Base-by-base conservation (phyloP, 768 basidiomycete species). In the Tricholoma sp. region DNA sequence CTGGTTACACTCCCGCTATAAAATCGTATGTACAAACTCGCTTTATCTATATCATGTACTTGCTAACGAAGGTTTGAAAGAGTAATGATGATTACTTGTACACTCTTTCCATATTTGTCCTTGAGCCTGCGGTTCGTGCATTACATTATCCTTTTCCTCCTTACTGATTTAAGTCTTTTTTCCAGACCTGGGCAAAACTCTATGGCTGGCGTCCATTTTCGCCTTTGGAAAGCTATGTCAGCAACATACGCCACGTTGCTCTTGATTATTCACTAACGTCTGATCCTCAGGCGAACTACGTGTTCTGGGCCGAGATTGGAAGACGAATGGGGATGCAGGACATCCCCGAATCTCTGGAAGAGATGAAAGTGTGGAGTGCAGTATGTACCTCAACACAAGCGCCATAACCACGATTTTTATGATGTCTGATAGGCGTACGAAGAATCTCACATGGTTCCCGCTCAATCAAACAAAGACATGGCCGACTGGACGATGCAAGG, bases 291-390 rank as follows among this genome's bases (percentile, higher is more conserved):
- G 75, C 79, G 8, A 70, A 62, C 28, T 80, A 68, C 54, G 64
- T 74, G 1, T 75, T 73, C 57, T 82, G 80, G 79, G 42, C 47
- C 1, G 79, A 80, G 58, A 71, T 81, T 12, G 80, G 80, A 4
- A 61, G 63, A 39, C 66, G 73, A 49, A 80, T 82, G 80, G 67
- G 70, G 6, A 81, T 82, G 50, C 59, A 67, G 45, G 72, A 76
- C 59, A 78, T 82, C 39, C 81, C 80, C 1, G 69, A 69, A 1
- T 72, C 69, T 2, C 39, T 74, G 12, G 70, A 75, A 15, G 75
- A 63, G 3, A 60, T 80, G 53, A 57, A 58, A 10, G 63, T 58
- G 5, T 81, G 78, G 79, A 64, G 70, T n/a, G 56, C 60, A 61
- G 79, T 78, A 53, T 34, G 69, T 57, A 11, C 1, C 31, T 5